These are phyloP conservation scores for Glycine soja DNA, from an alignment of 306 rosid species.

Conservation along the genomic window DNA sequence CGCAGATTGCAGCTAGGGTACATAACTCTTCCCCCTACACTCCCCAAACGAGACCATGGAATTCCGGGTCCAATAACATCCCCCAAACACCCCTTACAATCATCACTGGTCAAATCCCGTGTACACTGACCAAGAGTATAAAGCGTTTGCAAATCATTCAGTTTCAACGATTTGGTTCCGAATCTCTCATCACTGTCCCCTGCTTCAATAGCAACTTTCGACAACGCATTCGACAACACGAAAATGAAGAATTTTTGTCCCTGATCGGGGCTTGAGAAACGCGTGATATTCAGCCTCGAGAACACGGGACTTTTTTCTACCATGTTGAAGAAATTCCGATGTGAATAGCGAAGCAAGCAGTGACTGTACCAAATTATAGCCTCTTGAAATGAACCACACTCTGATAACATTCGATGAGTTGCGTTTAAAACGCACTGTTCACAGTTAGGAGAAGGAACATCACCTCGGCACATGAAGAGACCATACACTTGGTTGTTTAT, in stretches of 20 bases:
- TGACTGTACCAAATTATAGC: slow-evolving; percentile 42
- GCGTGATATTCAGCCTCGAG: neutral
- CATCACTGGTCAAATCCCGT: slow-evolving; percentile 27
- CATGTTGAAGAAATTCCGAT: neutral
- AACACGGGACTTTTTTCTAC: slow-evolving; percentile 15
- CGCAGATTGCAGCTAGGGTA: slow-evolving; percentile 45
- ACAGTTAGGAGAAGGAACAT: neutral
- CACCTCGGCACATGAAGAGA: slow-evolving; percentile 49
- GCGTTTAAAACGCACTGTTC: slow-evolving; percentile 31
- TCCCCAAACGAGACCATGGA: slow-evolving; percentile 44
- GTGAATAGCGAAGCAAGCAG: slow-evolving; percentile 43
- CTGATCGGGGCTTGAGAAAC: neutral
- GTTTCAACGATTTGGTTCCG: neutral
- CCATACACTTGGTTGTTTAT: neutral
- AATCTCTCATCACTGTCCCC: neutral
- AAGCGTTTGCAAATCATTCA: slow-evolving; percentile 29
- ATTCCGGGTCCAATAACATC: slow-evolving; percentile 23
- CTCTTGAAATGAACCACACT: neutral
- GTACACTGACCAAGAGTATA: slow-evolving; percentile 42
- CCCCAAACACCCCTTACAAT: slow-evolving; percentile 20
- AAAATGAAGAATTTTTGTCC: neutral
- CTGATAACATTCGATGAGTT: neutral
- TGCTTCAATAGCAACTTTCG: neutral
- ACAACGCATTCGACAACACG: neutral
- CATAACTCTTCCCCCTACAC: slow-evolving; percentile 43